A percentile compares a stretch with the other conserved stretches of the same genome.
phyloP scores from a whole-genome alignment of 352 stramenopile genomes.

The Phytophthora podocarpi region DNA sequence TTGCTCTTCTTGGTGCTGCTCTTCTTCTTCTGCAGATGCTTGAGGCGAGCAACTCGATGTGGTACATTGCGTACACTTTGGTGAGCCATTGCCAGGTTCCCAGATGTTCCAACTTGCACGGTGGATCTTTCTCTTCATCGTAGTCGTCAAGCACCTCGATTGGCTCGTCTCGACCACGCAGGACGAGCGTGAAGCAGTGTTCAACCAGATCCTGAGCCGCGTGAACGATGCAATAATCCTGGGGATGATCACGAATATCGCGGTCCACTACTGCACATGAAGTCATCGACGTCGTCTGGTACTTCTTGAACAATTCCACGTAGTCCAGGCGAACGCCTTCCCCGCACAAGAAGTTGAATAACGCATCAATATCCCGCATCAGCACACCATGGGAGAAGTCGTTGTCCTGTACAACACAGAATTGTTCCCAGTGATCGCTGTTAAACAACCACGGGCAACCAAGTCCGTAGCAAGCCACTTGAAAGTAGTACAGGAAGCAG shows the following conservation, averaged over 20 bases:
- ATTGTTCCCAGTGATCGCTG: background rate
- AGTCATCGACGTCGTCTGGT: too few species aligned
- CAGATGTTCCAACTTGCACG: background rate
- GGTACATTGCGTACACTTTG: background rate
- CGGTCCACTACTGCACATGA: too few species aligned
- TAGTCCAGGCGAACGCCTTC: background rate
- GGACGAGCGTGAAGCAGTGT: background rate
- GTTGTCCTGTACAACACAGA: background rate
- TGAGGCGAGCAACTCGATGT: background rate
- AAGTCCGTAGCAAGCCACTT: background rate
- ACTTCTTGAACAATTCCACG: background rate
- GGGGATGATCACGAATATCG: background rate
- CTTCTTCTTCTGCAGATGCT: background rate
- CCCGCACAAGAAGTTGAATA: background rate
- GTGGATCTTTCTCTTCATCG: background rate
- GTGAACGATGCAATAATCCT: background rate
- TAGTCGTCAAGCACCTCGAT: background rate
- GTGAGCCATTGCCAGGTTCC: background rate
- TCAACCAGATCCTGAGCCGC: background rate
- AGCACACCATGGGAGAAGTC: background rate
- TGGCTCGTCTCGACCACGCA: background rate
- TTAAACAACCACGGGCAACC: too few species aligned
- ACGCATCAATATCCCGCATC: background rate
- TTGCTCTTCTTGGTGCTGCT: background rate
- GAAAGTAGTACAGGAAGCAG: too few species aligned